Evolutionary conservation across 768 basidiomycete species (phyloP), one percentile per base, ranked within the genome.

Genomic region (Hygrophorus russula): DNA sequence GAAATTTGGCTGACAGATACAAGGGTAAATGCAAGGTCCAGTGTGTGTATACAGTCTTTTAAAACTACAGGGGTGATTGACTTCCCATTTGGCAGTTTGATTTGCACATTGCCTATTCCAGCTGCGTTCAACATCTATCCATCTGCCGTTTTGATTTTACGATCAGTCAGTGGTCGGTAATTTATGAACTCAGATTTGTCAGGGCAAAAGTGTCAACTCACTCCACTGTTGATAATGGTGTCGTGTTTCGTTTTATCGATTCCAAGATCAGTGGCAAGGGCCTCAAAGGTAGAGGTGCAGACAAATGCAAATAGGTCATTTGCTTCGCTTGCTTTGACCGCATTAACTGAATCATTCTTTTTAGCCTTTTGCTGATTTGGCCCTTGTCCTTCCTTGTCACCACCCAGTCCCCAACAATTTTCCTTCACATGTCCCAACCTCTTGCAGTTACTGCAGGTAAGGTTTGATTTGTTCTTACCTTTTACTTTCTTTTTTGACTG

Each of bases 131-230:
- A 53, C 1, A 41, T 49, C 2, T 35, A 41, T 24, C 62, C 56
- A 40, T 65, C 55, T 4, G 62, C 61, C 1, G 58, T 52, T 14
- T 43, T 11, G 19, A 65, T 59, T 5, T 55, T 47, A 10, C 49
- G 39, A 9, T 49, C 53, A 0, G 39, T 32, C 17, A 55, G 51
- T 38, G 47, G 35, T 1, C 15, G 11, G 41, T 50, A 64, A 36
- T 57, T 57, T 27, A 50, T 28, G 46, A 68, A 59, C 14, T 48
- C 43, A 13, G 49, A 18, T 6, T 53, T 42, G 37, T 58, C 49
- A 1, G 60, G 62, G 4, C 59, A 55, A 51, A 66, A 62, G 39
- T 66, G 63, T 14, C 48, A 49, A 8, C 48, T 59, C 6, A 62
- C 56, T 27, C 66, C 60, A 41, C 60, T 58, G 49, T 67, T 59